These are phyloP conservation scores for Penicillium tannophilum DNA, from an alignment of 495 filamentous ascomycete genomes.

Conservation along the genomic window DNA sequence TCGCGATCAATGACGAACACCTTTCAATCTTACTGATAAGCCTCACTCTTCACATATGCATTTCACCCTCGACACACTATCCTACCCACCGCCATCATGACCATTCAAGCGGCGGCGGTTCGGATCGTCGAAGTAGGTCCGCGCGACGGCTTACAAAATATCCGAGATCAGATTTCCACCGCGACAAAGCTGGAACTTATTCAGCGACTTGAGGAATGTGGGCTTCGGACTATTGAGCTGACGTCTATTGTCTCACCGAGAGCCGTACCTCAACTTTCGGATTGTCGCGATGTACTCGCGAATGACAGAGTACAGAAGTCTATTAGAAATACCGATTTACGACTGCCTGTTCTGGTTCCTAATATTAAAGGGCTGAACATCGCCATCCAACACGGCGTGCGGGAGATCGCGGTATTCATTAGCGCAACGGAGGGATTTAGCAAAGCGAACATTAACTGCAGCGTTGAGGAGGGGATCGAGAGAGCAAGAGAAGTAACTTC, in stretches of 20 bases:
- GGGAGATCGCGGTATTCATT: constrained; percentile 46
- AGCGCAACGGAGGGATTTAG: constrained; percentile 49
- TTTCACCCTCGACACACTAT: no score
- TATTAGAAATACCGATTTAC: constrained; percentile 11
- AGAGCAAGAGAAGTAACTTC: constrained; percentile 29
- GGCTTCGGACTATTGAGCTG: constrained; percentile 42
- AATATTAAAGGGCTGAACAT: constrained; percentile 45
- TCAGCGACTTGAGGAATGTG: constrained; percentile 28
- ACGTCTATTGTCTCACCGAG: constrained; percentile 48
- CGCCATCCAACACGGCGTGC: constrained; percentile 31
- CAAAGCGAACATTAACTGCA: constrained; percentile 46
- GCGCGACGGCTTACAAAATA: constrained; percentile 51
- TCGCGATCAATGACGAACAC: not conserved
- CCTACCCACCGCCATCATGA: not conserved
- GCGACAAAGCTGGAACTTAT: constrained; percentile 44
- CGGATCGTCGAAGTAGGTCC: constrained; percentile 51
- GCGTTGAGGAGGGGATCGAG: constrained; percentile 34
- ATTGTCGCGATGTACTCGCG: constrained; percentile 37
- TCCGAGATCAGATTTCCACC: constrained; percentile 36
- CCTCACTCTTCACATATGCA: no score
- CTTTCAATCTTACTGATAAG: not conserved
- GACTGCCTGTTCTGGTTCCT: constrained; percentile 43
- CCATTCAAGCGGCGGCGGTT: not conserved
- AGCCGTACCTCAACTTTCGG: constrained; percentile 45
- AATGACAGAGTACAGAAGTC: constrained; percentile 10